phyloP scores from a whole-genome alignment of 345 rosid genomes.

The Gossypium mustelinum region DNA sequence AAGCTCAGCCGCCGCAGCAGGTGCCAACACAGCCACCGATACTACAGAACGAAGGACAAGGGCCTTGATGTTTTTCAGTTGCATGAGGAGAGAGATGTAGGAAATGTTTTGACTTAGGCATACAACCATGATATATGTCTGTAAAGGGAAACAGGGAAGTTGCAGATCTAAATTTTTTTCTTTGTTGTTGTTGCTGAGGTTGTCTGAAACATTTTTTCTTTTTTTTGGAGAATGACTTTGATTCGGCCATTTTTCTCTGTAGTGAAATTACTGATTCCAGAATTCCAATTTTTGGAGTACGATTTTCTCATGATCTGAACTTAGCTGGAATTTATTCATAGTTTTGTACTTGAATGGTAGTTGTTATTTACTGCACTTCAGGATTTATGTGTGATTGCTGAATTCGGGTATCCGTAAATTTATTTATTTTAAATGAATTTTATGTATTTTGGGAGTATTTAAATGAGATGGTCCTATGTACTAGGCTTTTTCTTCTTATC shows the following conservation, averaged over 20 bases:
- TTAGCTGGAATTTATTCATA: not conserved
- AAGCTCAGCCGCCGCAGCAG: not conserved
- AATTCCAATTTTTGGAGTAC: not conserved
- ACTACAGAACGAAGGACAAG: not conserved
- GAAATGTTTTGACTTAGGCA: slow-evolving; percentile 24
- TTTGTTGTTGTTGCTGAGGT: slow-evolving; percentile 3
- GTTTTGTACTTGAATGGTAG: no score
- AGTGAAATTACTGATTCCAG: not conserved
- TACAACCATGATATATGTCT: not conserved
- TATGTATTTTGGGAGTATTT: no score
- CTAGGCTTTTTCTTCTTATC: no score
- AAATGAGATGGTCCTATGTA: no score
- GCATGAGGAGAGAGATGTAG: slow-evolving; percentile 13
- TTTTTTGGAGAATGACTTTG: not conserved
- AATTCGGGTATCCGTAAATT: no score
- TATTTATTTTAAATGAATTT: no score
- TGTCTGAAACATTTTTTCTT: not conserved
- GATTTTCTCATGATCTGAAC: not conserved
- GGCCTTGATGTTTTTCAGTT: not conserved
- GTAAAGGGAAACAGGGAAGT: slow-evolving; percentile 20
- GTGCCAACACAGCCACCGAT: slow-evolving; percentile 5
- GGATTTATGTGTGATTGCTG: not conserved
- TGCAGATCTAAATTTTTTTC: slow-evolving; percentile 1
- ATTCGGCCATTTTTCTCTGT: not conserved
- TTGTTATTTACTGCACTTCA: not conserved